Evolutionary conservation across 257 asterid species (phyloP).

Genomic region (Przewalskia tangutica): DNA sequence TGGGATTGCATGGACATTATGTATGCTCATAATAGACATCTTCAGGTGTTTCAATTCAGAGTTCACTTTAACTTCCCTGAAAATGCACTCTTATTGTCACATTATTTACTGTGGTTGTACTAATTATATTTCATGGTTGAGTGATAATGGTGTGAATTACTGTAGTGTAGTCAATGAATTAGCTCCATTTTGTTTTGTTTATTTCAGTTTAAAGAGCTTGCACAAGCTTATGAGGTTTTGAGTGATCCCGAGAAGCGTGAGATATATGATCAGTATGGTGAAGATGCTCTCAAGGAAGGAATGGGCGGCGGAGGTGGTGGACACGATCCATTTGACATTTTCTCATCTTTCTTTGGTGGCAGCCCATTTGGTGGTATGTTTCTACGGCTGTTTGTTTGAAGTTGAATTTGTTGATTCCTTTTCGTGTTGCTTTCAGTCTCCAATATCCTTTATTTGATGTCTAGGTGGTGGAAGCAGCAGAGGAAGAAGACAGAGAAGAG

Average conservation of each 20-base stretch:
- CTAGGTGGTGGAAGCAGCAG: conserved; percentile 11
- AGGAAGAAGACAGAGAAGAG: conserved; percentile 17
- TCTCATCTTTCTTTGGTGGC: conserved; percentile 24
- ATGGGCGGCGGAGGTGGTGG: conserved; percentile 25
- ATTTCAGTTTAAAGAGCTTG: conserved; percentile 23
- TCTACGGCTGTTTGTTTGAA: background rate
- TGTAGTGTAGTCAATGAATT: background rate
- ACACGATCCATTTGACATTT: conserved; percentile 26
- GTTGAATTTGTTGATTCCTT: background rate
- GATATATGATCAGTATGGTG: conserved; percentile 24
- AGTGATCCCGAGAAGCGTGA: conserved; percentile 26
- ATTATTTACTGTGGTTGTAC: background rate
- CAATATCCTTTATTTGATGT: background rate
- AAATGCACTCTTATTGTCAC: background rate
- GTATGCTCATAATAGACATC: background rate
- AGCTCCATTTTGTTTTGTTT: background rate
- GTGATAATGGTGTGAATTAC: background rate
- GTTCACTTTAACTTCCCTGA: background rate
- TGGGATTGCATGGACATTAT: background rate
- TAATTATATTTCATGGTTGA: background rate
- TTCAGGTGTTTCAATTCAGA: background rate
- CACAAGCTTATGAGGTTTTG: conserved; percentile 24
- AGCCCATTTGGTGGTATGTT: conserved; percentile 20
- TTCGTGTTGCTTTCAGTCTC: background rate
- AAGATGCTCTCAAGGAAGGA: conserved; percentile 26